phyloP scores from a whole-genome alignment of 192 early-diverging fungal species.

The Entomortierella chlamydospora region DNA sequence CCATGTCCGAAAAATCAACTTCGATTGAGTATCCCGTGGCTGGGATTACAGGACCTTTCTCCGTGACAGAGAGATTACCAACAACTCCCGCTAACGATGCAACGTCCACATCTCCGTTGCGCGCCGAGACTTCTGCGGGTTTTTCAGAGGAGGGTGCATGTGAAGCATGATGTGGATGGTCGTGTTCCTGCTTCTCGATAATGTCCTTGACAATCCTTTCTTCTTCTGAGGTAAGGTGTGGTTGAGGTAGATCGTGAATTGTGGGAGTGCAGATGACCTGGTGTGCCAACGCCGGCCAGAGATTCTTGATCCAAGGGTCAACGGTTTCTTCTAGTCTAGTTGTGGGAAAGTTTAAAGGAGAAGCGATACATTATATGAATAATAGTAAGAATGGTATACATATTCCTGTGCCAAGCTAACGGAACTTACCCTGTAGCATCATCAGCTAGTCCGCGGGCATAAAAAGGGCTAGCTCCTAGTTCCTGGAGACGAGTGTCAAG shows the following conservation, averaged over 20 bases:
- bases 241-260: slow-evolving; percentile 28
- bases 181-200: slow-evolving; percentile 15
- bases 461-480: slow-evolving; percentile 79
- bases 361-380: too few species aligned
- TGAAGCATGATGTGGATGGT: not conserved
- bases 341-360: not conserved
- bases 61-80: slow-evolving; percentile 17
- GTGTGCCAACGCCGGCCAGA: slow-evolving; percentile 79
- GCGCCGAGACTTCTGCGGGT: not conserved
- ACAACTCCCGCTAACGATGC: not conserved
- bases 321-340: slow-evolving; percentile 85
- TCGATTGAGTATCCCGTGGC: slow-evolving; percentile 40
- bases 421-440: slow-evolving; percentile 90
- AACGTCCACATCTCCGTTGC: not conserved
- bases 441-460: slow-evolving; percentile 86
- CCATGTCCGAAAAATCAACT: slow-evolving; percentile 62
- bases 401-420: too few species aligned
- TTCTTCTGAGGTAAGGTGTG: slow-evolving; percentile 32
- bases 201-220: slow-evolving; percentile 28
- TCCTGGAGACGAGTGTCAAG: slow-evolving; percentile 83
- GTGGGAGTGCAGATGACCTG: slow-evolving; percentile 32
- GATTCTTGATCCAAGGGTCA: slow-evolving; percentile 90
- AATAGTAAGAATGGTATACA: too few species aligned
- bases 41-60: not conserved
- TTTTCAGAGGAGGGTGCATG: not conserved